Percentiles rank a stretch among this genome's conserved stretches.
These are phyloP conservation scores for Sanghuangporus sanghuang DNA, from an alignment of 1,284 basidiomycete species.

Conservation along the genomic window DNA sequence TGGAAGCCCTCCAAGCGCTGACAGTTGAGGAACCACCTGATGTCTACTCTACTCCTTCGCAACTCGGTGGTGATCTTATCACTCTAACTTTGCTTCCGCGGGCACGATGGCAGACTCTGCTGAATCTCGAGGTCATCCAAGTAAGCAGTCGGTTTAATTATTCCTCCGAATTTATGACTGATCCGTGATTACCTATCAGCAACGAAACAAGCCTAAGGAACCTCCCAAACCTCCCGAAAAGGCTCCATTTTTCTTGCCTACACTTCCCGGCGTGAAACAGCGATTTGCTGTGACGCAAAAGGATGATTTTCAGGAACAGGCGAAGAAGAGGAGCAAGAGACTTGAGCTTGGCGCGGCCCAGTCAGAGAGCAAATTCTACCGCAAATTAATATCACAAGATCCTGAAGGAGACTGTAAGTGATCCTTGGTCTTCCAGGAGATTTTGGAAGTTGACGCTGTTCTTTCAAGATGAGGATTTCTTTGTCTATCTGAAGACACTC, in stretches of 20 bases:
- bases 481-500: conserved; percentile 80
- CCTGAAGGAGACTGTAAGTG: conserved; percentile 65
- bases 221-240: conserved; percentile 91
- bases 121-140: conserved; percentile 95
- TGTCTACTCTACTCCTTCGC: conserved; percentile 79
- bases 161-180: neutral
- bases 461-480: conserved; percentile 72
- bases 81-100: conserved; percentile 92
- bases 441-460: neutral
- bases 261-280: conserved; percentile 77
- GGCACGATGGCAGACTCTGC: conserved; percentile 91
- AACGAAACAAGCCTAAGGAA: conserved; percentile 95
- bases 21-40: conserved; percentile 58
- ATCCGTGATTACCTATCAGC: conserved; percentile 36
- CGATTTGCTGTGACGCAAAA: conserved; percentile 60
- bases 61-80: conserved; percentile 81
- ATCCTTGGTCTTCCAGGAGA: neutral
- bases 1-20: conserved; percentile 54
- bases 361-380: conserved; percentile 71
- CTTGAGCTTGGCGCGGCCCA: conserved; percentile 51
- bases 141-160: conserved; percentile 33
- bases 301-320: conserved; percentile 28
- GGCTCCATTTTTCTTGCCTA: conserved; percentile 96
- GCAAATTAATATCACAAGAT: conserved; percentile 57
- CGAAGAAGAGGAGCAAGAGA: conserved; percentile 45